A percentile compares a stretch with the other conserved stretches of the same genome.
phyloP scores from a whole-genome alignment of 1,139 yeast species.

The Suhomyces coccinellae region DNA sequence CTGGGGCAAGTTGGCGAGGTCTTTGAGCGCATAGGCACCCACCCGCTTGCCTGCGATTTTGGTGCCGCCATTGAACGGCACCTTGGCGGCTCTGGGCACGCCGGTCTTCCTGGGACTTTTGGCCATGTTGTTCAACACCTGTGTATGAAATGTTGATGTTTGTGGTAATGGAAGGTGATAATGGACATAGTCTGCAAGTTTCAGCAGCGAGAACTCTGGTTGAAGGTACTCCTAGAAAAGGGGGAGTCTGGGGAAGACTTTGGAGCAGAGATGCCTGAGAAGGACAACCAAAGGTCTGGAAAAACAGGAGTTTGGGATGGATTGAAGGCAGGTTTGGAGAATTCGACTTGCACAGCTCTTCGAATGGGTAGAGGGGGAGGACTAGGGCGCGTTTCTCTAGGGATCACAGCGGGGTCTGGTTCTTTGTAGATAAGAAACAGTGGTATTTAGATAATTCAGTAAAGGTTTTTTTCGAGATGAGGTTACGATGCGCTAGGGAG shows the following conservation, averaged over 20 bases:
- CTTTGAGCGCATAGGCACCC: conserved; percentile 22
- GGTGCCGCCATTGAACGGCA: conserved; percentile 5
- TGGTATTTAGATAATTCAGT: not conserved
- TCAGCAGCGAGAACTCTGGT: not conserved
- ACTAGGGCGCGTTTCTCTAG: not conserved
- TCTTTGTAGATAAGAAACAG: not conserved
- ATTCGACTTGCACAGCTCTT: not conserved
- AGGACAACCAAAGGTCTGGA: not conserved
- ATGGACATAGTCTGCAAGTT: conserved; percentile 6
- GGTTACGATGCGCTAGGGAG: conserved; percentile 10
- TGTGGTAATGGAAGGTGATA: conserved; percentile 8
- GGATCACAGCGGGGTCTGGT: not conserved
- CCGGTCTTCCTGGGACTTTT: conserved; percentile 31
- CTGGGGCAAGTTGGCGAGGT: conserved; percentile 9
- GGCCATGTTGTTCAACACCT: conserved; percentile 23
- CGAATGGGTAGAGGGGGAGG: too few species aligned
- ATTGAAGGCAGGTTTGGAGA: not conserved
- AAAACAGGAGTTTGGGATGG: not conserved
- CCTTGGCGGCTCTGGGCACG: conserved; percentile 10
- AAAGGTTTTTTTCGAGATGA: conserved; percentile 15
- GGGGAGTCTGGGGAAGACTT: not conserved
- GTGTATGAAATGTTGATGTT: conserved; percentile 8
- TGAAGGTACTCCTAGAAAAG: not conserved
- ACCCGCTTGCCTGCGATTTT: conserved; percentile 32
- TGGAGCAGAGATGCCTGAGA: not conserved